Percentiles rank a stretch among this genome's conserved stretches.
Conservation (phyloP, 202 grass and related monocot species). For the Carex arenaria region DNA sequence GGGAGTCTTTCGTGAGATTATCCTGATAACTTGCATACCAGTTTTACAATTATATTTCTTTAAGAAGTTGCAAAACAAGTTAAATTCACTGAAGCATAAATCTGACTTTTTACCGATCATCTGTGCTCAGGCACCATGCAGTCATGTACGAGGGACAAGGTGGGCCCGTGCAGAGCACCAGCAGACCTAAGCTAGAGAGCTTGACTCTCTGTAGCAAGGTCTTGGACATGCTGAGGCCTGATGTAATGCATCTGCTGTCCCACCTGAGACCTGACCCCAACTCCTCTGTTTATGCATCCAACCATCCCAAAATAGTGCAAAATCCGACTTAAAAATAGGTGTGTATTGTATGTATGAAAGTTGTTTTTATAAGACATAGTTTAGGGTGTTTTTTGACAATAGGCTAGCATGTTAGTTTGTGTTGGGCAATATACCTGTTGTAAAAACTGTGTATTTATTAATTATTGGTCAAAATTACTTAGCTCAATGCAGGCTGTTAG, state of each 20-base stretch:
- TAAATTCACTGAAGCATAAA: not conserved
- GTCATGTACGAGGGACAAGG: constrained; percentile 99
- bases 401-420: not conserved
- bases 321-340: constrained; percentile 30
- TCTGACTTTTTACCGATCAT: not conserved
- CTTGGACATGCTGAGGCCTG: constrained; percentile 61
- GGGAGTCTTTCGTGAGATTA: not conserved
- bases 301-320: constrained; percentile 83
- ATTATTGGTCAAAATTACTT: not conserved
- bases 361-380: not conserved
- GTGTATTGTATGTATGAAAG: not conserved
- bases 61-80: not conserved
- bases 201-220: constrained; percentile 85
- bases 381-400: not conserved
- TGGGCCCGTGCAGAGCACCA: constrained; percentile 74
- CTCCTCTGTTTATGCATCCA: constrained; percentile 87
- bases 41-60: not conserved
- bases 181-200: constrained; percentile 93
- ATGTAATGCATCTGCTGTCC: constrained; percentile 87
- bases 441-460: not conserved
- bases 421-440: not conserved
- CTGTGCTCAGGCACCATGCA: constrained; percentile 69
- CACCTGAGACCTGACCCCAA: constrained; percentile 76
- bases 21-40: not conserved
- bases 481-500: too few species aligned